Conservation (phyloP, 257 asterid species). For the Solanum etuberosum region DNA sequence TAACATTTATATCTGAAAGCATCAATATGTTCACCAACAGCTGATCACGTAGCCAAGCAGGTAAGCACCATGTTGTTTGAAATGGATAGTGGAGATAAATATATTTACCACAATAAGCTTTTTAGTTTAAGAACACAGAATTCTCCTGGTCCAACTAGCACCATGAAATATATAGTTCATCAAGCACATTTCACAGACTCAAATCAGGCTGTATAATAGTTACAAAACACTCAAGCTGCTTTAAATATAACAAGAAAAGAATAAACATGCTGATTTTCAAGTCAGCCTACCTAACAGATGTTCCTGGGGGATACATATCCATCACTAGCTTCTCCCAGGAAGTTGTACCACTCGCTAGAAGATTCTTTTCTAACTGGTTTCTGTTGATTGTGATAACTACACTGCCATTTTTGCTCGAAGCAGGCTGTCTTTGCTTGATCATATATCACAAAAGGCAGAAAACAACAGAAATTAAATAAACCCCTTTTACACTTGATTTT, state of each 20-base stretch:
- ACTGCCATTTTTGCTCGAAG: slow-evolving; percentile 80
- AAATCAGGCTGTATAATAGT: neutral
- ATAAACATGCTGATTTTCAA: neutral
- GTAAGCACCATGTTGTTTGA: neutral
- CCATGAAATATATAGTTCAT: neutral
- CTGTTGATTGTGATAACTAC: slow-evolving; percentile 51
- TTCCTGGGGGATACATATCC: slow-evolving; percentile 81
- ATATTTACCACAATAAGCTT: neutral
- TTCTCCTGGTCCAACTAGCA: neutral
- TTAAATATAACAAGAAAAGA: neutral
- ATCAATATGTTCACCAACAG: neutral
- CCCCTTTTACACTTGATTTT: neutral
- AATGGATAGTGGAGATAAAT: neutral
- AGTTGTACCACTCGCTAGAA: slow-evolving; percentile 43
- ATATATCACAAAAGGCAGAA: slow-evolving; percentile 7
- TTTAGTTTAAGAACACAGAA: neutral
- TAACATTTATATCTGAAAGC: neutral
- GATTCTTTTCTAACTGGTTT: slow-evolving; percentile 32
- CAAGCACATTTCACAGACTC: neutral
- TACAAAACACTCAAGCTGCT: neutral
- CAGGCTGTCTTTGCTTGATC: slow-evolving; percentile 96
- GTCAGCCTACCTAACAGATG: slow-evolving; percentile 41
- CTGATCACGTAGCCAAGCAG: neutral
- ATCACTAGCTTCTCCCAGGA: slow-evolving; percentile 88
- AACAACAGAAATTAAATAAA: neutral